These are phyloP conservation scores for Atalantia buxifolia DNA, from an alignment of 345 rosid species.

Conservation along the genomic window DNA sequence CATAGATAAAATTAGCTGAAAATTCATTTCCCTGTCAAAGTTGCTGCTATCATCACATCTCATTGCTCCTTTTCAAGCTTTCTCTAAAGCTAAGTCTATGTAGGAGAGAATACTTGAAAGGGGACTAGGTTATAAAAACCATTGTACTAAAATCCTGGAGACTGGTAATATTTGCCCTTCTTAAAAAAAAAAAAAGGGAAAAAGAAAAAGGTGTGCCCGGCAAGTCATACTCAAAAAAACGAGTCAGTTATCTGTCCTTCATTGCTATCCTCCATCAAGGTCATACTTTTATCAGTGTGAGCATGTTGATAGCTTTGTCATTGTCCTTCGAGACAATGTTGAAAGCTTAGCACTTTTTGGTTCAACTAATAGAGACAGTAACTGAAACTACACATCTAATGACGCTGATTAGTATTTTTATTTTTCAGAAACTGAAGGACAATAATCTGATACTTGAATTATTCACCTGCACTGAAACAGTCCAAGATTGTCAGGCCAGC, in stretches of 20 bases:
- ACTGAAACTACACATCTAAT: neutral
- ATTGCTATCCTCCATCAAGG: neutral
- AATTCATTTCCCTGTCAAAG: neutral
- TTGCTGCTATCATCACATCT: neutral
- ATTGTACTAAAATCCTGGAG: neutral
- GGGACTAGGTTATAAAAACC: neutral
- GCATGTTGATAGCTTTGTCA: neutral
- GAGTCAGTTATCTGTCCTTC: neutral
- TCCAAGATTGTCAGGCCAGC: neutral
- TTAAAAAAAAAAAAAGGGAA: neutral
- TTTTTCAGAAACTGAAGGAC: neutral
- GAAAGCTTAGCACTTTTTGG: neutral
- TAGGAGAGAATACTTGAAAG: neutral
- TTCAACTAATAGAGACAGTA: neutral
- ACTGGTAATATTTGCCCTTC: neutral
- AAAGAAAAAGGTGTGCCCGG: neutral
- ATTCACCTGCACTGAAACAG: neutral
- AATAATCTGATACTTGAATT: neutral
- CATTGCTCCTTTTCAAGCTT: neutral
- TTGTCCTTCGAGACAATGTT: neutral
- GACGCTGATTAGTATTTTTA: neutral
- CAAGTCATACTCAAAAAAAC: neutral
- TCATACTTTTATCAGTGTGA: neutral
- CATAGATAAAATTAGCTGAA: neutral
- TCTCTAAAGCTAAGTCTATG: conserved; percentile 5